Evolutionary conservation across 1,284 basidiomycete genomes (phyloP), one percentile per base, ranked within the genome.

Genomic region (Fomitiporia mediterranea): DNA sequence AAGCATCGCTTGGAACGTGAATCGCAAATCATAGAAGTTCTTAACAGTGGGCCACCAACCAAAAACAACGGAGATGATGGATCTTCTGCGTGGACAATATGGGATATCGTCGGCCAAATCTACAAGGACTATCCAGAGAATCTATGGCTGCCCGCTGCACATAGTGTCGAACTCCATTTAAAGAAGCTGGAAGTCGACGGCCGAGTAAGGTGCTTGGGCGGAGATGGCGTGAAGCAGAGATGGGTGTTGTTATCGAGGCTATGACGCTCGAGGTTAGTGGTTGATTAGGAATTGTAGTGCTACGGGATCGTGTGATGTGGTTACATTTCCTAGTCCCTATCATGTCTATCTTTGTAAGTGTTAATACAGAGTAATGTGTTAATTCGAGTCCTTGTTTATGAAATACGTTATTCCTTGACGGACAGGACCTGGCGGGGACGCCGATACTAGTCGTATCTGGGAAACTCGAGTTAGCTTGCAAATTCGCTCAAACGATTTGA

Each of bases 1-100:
- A 70, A 79, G 48, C 94, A 98, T 68, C 81, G 95, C 7, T 74
- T 88, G 55, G 82, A 91, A 60, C 79, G 95, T 38, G 95, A 98
- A 68, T 73, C 76, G 15, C 87, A 96, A 71, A 84, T 98, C 34
- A 55, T 96, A 1, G 70, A 75, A 11, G 71, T 86, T 2, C 70
- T 96, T 19, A 62, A 68, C 19, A 68, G 68, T 37, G 60, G 67
- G 25, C 70, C 70, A 28, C 72, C 71, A 5, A 3, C 23, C 39
- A 17, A 30, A 15, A 23, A 48, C 2, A 9, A 34, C n/a, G 32
- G 43, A 23, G 53, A 38, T 23, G 35, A 7, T 8, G 15, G 17
- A 17, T 11, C 23, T 61, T 61, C 35, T 63, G 55, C 63, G 15
- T 85, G 83, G 83, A 81, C 85, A 51, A 83, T 81, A 3, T 84